These are phyloP conservation scores for Venturia carpophila DNA, from an alignment of 2,329 filamentous ascomycete genomes.

Conservation along the genomic window DNA sequence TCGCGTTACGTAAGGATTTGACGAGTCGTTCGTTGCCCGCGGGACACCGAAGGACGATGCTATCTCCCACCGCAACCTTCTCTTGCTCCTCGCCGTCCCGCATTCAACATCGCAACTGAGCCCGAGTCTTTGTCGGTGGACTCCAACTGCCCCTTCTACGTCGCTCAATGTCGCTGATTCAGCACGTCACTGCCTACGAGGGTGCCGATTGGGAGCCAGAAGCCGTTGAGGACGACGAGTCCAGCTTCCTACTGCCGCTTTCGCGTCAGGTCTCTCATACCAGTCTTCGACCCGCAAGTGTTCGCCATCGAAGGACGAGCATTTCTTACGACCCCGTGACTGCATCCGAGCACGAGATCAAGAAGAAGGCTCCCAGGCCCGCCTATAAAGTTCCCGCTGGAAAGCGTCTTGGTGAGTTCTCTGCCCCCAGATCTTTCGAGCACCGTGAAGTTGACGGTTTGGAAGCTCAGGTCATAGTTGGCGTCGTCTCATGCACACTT, in stretches of 20 bases:
- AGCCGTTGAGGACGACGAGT: conserved; percentile 25
- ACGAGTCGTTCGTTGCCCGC: not conserved
- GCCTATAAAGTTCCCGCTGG: conserved; percentile 17
- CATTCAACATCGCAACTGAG: not conserved
- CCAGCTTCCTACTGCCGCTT: conserved; percentile 30
- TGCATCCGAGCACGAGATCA: conserved; percentile 1
- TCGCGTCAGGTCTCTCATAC: conserved; percentile 25
- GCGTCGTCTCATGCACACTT: conserved; percentile 33
- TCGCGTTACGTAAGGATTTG: conserved; percentile 5
- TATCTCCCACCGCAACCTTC: not conserved
- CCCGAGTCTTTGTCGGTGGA: not conserved
- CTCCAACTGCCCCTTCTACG: not conserved
- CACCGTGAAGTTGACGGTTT: conserved; percentile 20
- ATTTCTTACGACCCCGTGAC: conserved; percentile 35
- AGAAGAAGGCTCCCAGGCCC: not conserved
- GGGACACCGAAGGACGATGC: not conserved
- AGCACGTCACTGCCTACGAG: conserved; percentile 44
- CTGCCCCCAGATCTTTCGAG: conserved; percentile 16
- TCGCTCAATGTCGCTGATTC: conserved; percentile 42
- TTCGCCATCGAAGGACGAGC: conserved; percentile 26
- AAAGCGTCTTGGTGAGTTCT: conserved; percentile 28
- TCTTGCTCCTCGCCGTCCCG: not conserved
- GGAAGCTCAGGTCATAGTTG: conserved; percentile 30
- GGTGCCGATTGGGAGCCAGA: conserved; percentile 39
- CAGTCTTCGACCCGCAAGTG: not conserved